Base-by-base conservation (phyloP, 1,284 basidiomycete genomes). In the Boletus austroedulis region DNA sequence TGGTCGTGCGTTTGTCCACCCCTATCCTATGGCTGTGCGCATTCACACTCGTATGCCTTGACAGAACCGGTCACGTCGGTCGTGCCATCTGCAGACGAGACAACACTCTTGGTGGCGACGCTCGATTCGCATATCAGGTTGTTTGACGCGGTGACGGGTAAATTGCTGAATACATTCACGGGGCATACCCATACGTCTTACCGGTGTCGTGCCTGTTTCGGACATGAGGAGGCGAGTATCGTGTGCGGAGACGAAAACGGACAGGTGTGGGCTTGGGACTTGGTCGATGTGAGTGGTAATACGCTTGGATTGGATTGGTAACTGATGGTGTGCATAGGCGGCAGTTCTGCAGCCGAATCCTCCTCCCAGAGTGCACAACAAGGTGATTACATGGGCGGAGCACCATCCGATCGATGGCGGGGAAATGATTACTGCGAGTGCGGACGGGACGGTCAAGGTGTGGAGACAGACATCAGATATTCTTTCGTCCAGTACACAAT, bases 21-120 rank as follows among this genome's bases (percentile, higher is more conserved):
- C n/a, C 9, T 38, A 9, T 8, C 17, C 36, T 38, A 15, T 12
- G 6, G 12, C 12, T 4, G 14, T 36, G 34, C 34, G 12, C 34
- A 36, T 28, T 48, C 21, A 55, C 24, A 19, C 19, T 21, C 19
- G 15, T 17, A 50, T 23, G 17, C 38, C 15, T 29, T 12, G 5
- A n/a, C 68, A 95, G 93, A 88, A 51, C 93, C 95, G 1, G 88
- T 98, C 36, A 90, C 91, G 0, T 88, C 90, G 8, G 80, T 97
- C 19, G 78, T 87, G 0, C 86, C 92, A 3, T 86, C 93, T 17
- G 76, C 84, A 65, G 85, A 96, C 73, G 76, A 80, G 50, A 83
- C 87, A 64, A 91, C 92, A 0, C 78, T 95, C 53, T 82, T 99
- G 19, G 88, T 92, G 28, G 83, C 90, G 12, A 89, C 89, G 43